A percentile compares a stretch with the other conserved stretches of the same genome.
Evolutionary conservation across 2,329 filamentous ascomycete species (phyloP).

Genomic region (Stemphylium lycopersici): DNA sequence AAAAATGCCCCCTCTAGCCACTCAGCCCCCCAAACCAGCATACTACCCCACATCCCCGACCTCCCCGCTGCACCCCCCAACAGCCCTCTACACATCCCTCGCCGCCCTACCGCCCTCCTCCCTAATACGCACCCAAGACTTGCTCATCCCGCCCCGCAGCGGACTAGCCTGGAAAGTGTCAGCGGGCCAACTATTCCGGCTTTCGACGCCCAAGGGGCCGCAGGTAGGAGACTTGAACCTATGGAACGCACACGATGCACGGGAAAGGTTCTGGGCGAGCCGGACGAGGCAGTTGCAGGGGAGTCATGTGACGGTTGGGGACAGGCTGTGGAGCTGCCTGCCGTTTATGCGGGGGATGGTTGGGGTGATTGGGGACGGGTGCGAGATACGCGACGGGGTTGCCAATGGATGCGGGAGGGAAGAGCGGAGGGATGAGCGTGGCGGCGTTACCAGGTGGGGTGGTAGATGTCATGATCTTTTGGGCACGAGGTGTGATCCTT

Average conservation of each 20-base stretch:
- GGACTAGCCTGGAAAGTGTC: conserved; percentile 75
- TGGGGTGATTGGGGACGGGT: conserved; percentile 70
- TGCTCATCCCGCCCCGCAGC: conserved; percentile 72
- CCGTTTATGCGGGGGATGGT: conserved; percentile 77
- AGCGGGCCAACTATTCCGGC: conserved; percentile 70
- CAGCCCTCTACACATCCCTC: conserved; percentile 36
- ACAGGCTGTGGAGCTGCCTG: conserved; percentile 78
- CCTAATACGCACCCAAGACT: conserved; percentile 20
- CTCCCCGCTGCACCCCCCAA: conserved; percentile 43
- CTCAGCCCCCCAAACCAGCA: conserved; percentile 39
- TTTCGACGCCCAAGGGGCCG: conserved; percentile 76
- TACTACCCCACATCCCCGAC: conserved; percentile 43
- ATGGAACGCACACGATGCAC: conserved; percentile 77
- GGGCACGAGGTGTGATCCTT: conserved; percentile 83
- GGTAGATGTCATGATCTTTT: conserved; percentile 77
- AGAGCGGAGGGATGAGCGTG: conserved; percentile 55
- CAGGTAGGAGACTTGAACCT: conserved; percentile 84
- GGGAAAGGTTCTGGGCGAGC: conserved; percentile 82
- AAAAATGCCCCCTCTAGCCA: conserved; percentile 30
- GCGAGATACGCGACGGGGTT: conserved; percentile 49
- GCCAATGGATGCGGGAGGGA: conserved; percentile 42
- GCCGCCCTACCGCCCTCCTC: conserved; percentile 14
- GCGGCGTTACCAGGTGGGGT: conserved; percentile 61
- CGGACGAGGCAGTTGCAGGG: conserved; percentile 80
- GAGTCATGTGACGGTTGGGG: conserved; percentile 72